Base-by-base conservation (phyloP, 202 grass and related monocot species). In the Carex arenaria region DNA sequence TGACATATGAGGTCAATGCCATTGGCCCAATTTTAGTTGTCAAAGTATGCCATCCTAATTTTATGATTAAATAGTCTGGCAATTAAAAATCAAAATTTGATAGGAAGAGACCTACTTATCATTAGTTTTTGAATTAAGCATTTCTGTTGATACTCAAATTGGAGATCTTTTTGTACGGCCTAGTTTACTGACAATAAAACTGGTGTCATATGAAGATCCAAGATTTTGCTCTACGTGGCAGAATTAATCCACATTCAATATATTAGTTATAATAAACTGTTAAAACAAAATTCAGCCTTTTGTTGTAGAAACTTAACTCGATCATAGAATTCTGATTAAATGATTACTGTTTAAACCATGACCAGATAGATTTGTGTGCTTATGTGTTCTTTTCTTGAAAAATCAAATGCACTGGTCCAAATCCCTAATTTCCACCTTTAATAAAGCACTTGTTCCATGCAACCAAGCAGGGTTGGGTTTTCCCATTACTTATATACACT, bases 1-100 rank as follows among this genome's bases (percentile, higher is more conserved):
- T 98, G 59, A 85, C 90, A 6, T 98, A 93, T 15, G 95, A 95
- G 82, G 90, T 91, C 70, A 97, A 92, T 60, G 88, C 90, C n/a
- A 79, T 97, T 1, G 94, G 90, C 18, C 94, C 92, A 2, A 84
- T 91, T 45, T 75, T 97, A 84, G 92, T 92, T 17, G 84, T 93
- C 61, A 98, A 98, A 90, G 95, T 95, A 84, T 64, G 3, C 4
- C 51, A n/a, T 30, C 9, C 61, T 66, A 66, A 72, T 51, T 65
- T 84, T 64, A 69, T 54, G 10, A 67, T 51, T 12, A 14, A 82
- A 81, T 7, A 63, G 19, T 83, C 43, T 78, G 36, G 34, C 64
- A 67, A 38, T 67, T 36, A 67, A n/a, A 43, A 20, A 42, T 45
- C 3, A 45, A 71, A 71, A 45, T 11, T 22, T 20, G n/a, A 71